phyloP scores from a whole-genome alignment of 2,329 filamentous ascomycete genomes.

The Cercospora sesami region DNA sequence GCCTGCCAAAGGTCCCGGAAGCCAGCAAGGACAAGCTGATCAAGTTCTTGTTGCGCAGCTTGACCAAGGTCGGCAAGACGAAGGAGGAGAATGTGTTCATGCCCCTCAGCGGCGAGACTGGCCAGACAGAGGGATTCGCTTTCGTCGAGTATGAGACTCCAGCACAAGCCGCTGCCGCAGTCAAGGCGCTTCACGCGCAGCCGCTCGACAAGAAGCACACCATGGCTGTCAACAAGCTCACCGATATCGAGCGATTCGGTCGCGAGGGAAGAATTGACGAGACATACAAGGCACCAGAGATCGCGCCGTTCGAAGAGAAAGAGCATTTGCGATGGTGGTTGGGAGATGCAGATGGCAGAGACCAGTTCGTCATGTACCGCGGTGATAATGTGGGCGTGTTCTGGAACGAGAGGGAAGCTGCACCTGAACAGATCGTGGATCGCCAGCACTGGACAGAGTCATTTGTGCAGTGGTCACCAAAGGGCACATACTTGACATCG shows the following conservation, averaged over 20 bases:
- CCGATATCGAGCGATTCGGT: conserved; percentile 94
- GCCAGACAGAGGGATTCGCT: conserved; percentile 85
- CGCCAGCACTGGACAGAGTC: conserved; percentile 96
- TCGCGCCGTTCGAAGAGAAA: conserved; percentile 84
- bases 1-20: conserved; percentile 82
- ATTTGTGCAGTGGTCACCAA: conserved; percentile 96
- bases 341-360: conserved; percentile 81
- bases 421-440: conserved; percentile 84
- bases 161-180: conserved; percentile 83
- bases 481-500: conserved; percentile 89
- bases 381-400: conserved; percentile 90
- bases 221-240: conserved; percentile 94
- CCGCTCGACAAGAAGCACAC: conserved; percentile 97
- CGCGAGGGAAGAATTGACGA: conserved; percentile 92
- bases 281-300: conserved; percentile 77
- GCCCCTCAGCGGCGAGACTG: conserved; percentile 78
- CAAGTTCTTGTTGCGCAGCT: conserved; percentile 93
- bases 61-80: conserved; percentile 80
- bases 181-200: conserved; percentile 81
- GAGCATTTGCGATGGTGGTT: conserved; percentile 95
- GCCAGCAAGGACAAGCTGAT: conserved; percentile 91
- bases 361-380: conserved; percentile 94
- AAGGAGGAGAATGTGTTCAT: conserved; percentile 88
- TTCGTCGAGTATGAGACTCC: conserved; percentile 95
- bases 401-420: conserved; percentile 97